Conservation (phyloP, 768 basidiomycete species). For the Suillus luteus region DNA sequence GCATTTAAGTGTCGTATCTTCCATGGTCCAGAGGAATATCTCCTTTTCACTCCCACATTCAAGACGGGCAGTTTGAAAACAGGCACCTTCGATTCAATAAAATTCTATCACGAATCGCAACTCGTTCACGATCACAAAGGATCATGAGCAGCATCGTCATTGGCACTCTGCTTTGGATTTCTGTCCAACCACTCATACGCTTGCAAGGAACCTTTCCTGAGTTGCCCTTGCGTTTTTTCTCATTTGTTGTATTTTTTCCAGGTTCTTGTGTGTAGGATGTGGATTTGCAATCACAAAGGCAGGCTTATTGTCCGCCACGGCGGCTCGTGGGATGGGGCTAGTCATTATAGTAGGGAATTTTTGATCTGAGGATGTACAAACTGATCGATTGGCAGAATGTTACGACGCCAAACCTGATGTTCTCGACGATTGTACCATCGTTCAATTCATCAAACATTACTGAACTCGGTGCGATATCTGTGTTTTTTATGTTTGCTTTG, state of each 20-base stretch:
- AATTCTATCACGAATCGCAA: neutral
- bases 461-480: constrained; percentile 47
- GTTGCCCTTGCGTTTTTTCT: constrained; percentile 9
- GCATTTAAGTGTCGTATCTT: neutral
- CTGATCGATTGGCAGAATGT: constrained; percentile 8
- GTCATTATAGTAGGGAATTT: constrained; percentile 48
- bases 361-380: neutral
- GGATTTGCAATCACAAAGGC: constrained; percentile 62
- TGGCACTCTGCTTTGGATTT: constrained; percentile 63
- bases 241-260: constrained; percentile 25
- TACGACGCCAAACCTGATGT: constrained; percentile 55
- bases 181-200: constrained; percentile 58
- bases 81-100: neutral
- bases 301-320: constrained; percentile 59
- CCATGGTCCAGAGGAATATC: neutral
- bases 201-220: constrained; percentile 42
- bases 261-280: constrained; percentile 52
- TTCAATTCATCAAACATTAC: constrained; percentile 58
- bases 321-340: constrained; percentile 61
- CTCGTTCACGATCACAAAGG: neutral
- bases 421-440: constrained; percentile 71
- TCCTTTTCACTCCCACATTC: neutral
- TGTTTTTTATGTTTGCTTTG: neutral
- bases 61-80: neutral
- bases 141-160: constrained; percentile 27